Conservation (phyloP, 2,329 filamentous ascomycete genomes). For the Paecilomyces dactylethromorphus region DNA sequence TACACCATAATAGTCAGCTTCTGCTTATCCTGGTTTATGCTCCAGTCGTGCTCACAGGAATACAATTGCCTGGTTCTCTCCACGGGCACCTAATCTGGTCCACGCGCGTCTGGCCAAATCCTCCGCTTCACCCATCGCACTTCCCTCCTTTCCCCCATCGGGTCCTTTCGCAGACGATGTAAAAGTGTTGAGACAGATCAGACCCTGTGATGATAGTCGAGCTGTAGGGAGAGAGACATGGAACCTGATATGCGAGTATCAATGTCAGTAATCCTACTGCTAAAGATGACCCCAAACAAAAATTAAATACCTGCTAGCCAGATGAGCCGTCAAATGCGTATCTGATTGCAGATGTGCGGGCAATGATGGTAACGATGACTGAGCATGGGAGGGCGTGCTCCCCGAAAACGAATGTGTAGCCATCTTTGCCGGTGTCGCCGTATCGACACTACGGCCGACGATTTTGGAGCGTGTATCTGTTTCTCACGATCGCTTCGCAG, state of each 20-base stretch:
- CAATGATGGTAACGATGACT: conserved; percentile 80
- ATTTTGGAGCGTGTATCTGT: background rate
- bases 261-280: conserved; percentile 2
- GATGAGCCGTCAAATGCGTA: conserved; percentile 45
- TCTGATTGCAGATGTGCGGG: conserved; percentile 60
- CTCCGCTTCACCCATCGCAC: conserved; percentile 85
- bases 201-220: conserved; percentile 79
- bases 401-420: conserved; percentile 33
- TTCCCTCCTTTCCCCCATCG: conserved; percentile 86
- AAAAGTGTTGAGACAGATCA: conserved; percentile 92
- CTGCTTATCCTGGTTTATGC: background rate
- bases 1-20: conserved; percentile 38
- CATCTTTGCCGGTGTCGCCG: conserved; percentile 22
- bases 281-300: background rate
- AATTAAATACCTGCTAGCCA: conserved; percentile 41
- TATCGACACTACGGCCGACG: background rate
- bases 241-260: conserved; percentile 73
- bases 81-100: conserved; percentile 75
- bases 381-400: conserved; percentile 56
- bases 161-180: conserved; percentile 79
- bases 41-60: conserved; percentile 67
- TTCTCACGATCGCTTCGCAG: background rate
- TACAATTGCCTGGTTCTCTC: conserved; percentile 86
- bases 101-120: conserved; percentile 84
- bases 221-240: conserved; percentile 87